phyloP scores from a whole-genome alignment of 441 rosid species.

The Syzygium malaccense region DNA sequence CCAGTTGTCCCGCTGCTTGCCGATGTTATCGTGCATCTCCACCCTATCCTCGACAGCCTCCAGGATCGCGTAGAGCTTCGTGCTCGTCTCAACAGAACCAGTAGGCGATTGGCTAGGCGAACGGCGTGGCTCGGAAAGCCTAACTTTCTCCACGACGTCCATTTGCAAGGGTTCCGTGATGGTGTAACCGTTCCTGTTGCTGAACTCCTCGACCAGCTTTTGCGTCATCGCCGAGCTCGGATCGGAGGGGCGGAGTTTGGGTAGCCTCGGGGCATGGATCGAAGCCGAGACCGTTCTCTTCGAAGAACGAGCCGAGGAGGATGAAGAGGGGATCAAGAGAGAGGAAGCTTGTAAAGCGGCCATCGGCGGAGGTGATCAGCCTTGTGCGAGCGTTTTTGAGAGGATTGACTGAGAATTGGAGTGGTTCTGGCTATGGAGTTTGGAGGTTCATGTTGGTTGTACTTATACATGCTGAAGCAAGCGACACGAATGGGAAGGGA shows the following conservation, averaged over 20 bases:
- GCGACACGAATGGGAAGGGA: neutral
- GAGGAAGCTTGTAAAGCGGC: neutral
- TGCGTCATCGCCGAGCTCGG: neutral
- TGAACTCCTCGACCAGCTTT: neutral
- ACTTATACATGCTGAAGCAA: neutral
- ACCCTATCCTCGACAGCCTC: slow-evolving; percentile 1
- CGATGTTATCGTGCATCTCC: slow-evolving; percentile 9
- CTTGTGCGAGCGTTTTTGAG: neutral
- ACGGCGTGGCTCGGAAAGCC: neutral
- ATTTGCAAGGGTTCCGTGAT: neutral
- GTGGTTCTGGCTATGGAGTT: neutral
- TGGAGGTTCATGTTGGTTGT: neutral
- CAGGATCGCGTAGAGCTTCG: neutral
- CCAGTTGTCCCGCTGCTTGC: slow-evolving; percentile 16
- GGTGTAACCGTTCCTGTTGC: neutral
- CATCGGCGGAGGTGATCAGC: neutral
- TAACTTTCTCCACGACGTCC: neutral
- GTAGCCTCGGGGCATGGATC: neutral
- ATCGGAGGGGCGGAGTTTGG: neutral
- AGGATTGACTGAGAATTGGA: neutral
- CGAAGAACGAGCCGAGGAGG: neutral
- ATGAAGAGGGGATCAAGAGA: neutral
- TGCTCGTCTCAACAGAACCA: neutral
- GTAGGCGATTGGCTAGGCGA: neutral
- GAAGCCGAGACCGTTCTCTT: neutral